Conservation (phyloP, 2,329 filamentous ascomycete genomes). For the Kalaharituber pfeilii region DNA sequence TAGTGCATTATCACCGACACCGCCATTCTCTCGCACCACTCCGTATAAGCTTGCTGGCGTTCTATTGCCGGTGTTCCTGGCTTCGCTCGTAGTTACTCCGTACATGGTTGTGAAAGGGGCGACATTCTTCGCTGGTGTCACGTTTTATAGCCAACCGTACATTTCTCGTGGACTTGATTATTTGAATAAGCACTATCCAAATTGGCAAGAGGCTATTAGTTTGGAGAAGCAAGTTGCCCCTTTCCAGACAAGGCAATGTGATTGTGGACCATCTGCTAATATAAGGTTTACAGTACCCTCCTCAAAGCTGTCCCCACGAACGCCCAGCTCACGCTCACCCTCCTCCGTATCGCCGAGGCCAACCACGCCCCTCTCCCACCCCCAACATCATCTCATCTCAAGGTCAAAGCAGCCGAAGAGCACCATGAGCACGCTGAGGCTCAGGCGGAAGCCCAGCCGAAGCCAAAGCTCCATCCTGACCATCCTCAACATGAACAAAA, state of each 20-base stretch:
- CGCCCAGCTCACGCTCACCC: slow-evolving; percentile 62
- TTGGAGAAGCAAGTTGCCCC: slow-evolving; percentile 26
- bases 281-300: slow-evolving; percentile 36
- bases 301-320: slow-evolving; percentile 74
- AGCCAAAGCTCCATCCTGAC: too few species aligned
- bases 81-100: slow-evolving; percentile 38
- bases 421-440: slow-evolving; percentile 37
- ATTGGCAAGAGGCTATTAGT: slow-evolving; percentile 18
- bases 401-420: slow-evolving; percentile 35
- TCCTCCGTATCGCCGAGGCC: slow-evolving; percentile 63
- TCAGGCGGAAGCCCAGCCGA: slow-evolving; percentile 29
- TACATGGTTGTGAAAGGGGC: slow-evolving; percentile 47
- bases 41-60: slow-evolving; percentile 39
- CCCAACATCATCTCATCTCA: slow-evolving; percentile 29
- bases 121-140: slow-evolving; percentile 52
- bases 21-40: slow-evolving; percentile 40
- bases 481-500: slow-evolving; percentile 29
- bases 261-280: slow-evolving; percentile 16
- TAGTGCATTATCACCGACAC: slow-evolving; percentile 44
- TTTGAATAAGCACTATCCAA: slow-evolving; percentile 36
- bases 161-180: slow-evolving; percentile 42
- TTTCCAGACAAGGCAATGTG: slow-evolving; percentile 37
- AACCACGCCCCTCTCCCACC: slow-evolving; percentile 63
- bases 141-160: slow-evolving; percentile 64
- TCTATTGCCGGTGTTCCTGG: slow-evolving; percentile 36